Evolutionary conservation across 768 basidiomycete species (phyloP).

Genomic region (Russula lepida): DNA sequence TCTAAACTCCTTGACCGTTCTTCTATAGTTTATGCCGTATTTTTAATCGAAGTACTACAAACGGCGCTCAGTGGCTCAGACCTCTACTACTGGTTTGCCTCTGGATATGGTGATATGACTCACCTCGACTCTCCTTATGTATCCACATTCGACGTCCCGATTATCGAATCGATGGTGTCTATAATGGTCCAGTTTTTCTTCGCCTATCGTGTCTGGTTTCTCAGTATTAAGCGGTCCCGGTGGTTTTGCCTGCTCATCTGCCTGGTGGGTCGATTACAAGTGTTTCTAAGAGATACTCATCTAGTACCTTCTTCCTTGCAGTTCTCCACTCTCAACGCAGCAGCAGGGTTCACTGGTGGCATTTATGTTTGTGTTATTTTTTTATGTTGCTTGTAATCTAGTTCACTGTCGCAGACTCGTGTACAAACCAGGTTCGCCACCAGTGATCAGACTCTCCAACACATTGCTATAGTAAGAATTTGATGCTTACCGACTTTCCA

Average conservation of each 20-base stretch:
- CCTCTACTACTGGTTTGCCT: slow-evolving; percentile 25
- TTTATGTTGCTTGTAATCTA: not conserved
- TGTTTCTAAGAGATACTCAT: no score
- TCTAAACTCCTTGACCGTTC: not conserved
- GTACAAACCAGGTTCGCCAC: not conserved
- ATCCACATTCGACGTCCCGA: slow-evolving; percentile 15
- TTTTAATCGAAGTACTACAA: slow-evolving; percentile 24
- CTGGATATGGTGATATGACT: slow-evolving; percentile 26
- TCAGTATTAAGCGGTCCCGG: not conserved
- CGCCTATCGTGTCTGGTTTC: slow-evolving; percentile 1
- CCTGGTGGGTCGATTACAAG: not conserved
- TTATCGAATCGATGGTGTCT: slow-evolving; percentile 2
- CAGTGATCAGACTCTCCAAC: not conserved
- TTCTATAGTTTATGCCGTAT: slow-evolving; percentile 22
- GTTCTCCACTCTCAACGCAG: not conserved
- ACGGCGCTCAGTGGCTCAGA: slow-evolving; percentile 24
- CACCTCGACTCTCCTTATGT: slow-evolving; percentile 19
- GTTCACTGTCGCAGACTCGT: not conserved
- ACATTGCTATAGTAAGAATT: not conserved
- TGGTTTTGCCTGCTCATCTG: not conserved
- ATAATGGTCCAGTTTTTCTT: slow-evolving; percentile 1
- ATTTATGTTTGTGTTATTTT: not conserved
- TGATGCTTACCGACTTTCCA: not conserved
- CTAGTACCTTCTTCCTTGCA: not conserved
- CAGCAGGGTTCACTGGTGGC: not conserved